A percentile compares a stretch with the other conserved stretches of the same genome.
These are phyloP conservation scores for Leucocoprinus leucothites DNA, from an alignment of 768 basidiomycete species.

Conservation along the genomic window DNA sequence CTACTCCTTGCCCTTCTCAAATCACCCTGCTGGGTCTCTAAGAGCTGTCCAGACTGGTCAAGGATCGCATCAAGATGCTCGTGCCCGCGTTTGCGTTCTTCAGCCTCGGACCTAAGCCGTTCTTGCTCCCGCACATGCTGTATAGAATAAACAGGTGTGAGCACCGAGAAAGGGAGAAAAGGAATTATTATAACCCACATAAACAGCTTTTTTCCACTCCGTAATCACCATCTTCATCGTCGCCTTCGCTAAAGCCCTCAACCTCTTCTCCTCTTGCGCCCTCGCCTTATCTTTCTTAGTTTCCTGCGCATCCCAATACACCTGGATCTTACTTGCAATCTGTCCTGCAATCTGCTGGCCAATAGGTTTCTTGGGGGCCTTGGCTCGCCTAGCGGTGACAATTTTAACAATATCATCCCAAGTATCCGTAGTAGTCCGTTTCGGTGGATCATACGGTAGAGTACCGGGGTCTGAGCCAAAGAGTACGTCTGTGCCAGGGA, in stretches of 20 bases:
- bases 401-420: constrained; percentile 63
- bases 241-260: constrained; percentile 66
- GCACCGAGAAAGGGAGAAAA: too few species aligned
- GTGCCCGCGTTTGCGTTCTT: constrained; percentile 76
- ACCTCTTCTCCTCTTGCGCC: constrained; percentile 61
- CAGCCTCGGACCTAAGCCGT: constrained; percentile 60
- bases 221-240: constrained; percentile 65
- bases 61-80: constrained; percentile 89
- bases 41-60: constrained; percentile 81
- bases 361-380: constrained; percentile 25
- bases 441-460: constrained; percentile 24
- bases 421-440: constrained; percentile 37
- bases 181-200: constrained; percentile 44
- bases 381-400: constrained; percentile 27
- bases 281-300: constrained; percentile 58
- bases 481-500: constrained; percentile 33
- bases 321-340: constrained; percentile 65
- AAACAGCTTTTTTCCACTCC: constrained; percentile 89
- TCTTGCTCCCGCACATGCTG: constrained; percentile 76
- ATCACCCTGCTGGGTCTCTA: constrained; percentile 81
- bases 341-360: constrained; percentile 42
- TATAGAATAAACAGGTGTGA: constrained; percentile 7
- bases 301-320: constrained; percentile 72
- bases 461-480: constrained; percentile 24
- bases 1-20: constrained; percentile 57